phyloP scores from a whole-genome alignment of 768 basidiomycete species.

The Tricholoma sp. region DNA sequence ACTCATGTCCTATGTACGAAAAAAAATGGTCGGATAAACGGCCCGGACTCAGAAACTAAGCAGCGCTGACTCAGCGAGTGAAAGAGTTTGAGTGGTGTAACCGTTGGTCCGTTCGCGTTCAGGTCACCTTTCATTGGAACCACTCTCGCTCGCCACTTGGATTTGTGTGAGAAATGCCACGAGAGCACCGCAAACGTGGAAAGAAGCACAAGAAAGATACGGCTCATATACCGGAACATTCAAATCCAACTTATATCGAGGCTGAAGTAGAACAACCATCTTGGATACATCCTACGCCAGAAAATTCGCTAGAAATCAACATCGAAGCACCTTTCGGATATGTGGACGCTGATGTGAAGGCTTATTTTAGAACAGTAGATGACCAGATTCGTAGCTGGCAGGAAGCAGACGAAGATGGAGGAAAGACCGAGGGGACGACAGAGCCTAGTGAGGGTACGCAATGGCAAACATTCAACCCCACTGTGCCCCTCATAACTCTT shows the following conservation, averaged over 20 bases:
- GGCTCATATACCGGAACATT: background rate
- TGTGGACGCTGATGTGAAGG: conserved; percentile 85
- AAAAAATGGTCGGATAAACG: background rate
- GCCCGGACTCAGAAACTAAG: background rate
- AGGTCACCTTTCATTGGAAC: too few relatives aligned
- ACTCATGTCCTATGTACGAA: background rate
- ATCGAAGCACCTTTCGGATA: conserved; percentile 84
- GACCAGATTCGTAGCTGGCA: conserved; percentile 87
- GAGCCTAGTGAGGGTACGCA: conserved; percentile 70
- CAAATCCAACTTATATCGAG: background rate
- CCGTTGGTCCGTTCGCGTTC: too few relatives aligned
- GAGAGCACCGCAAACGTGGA: conserved; percentile 4
- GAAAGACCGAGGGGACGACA: conserved; percentile 30
- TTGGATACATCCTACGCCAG: conserved; percentile 56
- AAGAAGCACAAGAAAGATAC: conserved; percentile 3
- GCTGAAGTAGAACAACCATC: conserved; percentile 45
- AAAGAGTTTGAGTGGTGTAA: too few relatives aligned
- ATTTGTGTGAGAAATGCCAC: background rate
- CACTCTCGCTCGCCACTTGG: too few relatives aligned
- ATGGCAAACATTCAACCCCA: background rate
- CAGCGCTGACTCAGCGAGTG: too few relatives aligned
- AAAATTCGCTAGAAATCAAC: conserved; percentile 34
- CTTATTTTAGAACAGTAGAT: conserved; percentile 89
- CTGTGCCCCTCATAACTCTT: conserved; percentile 3
- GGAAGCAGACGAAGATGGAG: conserved; percentile 28